A percentile compares a stretch with the other conserved stretches of the same genome.
Conservation (phyloP, 2,329 filamentous ascomycete species). For the Microdochium trichocladiopsis region DNA sequence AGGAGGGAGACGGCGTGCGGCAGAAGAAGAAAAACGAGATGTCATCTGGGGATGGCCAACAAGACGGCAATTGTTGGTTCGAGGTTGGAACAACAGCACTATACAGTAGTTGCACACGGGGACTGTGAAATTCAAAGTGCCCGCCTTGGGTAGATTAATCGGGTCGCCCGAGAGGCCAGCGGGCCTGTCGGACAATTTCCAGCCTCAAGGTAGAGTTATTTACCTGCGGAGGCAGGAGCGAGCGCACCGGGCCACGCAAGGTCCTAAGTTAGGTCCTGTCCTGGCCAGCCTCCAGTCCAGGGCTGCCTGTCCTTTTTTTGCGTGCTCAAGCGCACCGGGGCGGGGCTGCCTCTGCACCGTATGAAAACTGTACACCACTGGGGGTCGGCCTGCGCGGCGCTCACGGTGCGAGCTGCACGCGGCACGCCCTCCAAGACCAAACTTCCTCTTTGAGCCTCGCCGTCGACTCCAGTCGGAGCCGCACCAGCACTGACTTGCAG, state of each 20-base stretch:
- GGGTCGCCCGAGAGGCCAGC: too few species aligned
- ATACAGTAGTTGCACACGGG: too few species aligned
- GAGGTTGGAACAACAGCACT: too few species aligned
- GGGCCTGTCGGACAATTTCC: background rate
- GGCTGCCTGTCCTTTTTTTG: background rate
- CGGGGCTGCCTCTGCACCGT: background rate
- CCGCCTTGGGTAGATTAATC: too few species aligned
- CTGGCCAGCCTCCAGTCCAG: too few species aligned
- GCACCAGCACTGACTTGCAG: background rate
- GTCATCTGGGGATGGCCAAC: too few species aligned
- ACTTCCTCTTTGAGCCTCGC: background rate
- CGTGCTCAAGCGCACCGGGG: background rate
- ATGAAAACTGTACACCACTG: background rate
- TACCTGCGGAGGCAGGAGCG: background rate
- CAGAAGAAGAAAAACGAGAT: too few species aligned
- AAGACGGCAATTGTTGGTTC: too few species aligned
- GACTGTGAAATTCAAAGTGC: too few species aligned
- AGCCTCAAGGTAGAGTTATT: background rate
- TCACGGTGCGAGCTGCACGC: background rate
- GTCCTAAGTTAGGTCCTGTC: too few species aligned
- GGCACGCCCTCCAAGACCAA: background rate
- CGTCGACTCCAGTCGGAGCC: background rate
- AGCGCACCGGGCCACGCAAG: background rate
- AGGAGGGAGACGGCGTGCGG: too few species aligned
- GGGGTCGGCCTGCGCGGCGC: too few species aligned